Conservation (phyloP, 352 stramenopile genomes). For the Pythium apleroticum region DNA sequence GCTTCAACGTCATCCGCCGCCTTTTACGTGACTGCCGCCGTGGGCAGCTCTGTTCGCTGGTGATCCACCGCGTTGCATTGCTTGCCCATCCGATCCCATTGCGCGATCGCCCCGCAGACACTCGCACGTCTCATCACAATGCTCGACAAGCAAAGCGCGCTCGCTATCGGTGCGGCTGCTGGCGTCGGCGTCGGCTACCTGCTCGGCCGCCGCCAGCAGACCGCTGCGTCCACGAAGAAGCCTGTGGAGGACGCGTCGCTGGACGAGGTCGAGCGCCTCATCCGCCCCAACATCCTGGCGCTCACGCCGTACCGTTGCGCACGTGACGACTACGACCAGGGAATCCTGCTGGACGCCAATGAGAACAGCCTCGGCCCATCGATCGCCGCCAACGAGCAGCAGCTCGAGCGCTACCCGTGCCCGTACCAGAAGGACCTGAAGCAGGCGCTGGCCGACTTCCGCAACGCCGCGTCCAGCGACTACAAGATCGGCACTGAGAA, state of each 20-base stretch:
- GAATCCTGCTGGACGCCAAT: constrained; percentile 97
- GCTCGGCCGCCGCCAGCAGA: constrained; percentile 48
- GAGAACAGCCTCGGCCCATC: constrained; percentile 96
- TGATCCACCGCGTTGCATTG: constrained; percentile 13
- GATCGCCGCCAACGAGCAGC: constrained; percentile 68
- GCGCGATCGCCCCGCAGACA: constrained; percentile 1
- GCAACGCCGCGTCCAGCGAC: constrained; percentile 50
- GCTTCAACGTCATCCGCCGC: constrained; percentile 30
- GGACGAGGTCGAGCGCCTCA: constrained; percentile 86
- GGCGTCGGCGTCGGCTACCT: constrained; percentile 69
- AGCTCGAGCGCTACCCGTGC: constrained; percentile 95
- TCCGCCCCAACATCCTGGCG: constrained; percentile 96
- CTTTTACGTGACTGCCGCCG: constrained; percentile 8
- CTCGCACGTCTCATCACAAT: constrained; percentile 22
- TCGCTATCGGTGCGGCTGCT: constrained; percentile 61
- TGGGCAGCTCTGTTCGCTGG: background rate
- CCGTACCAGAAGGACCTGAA: constrained; percentile 95
- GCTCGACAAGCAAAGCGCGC: constrained; percentile 70
- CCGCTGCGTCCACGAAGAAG: background rate
- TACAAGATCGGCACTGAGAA: constrained; percentile 84
- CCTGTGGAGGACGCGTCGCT: constrained; percentile 8
- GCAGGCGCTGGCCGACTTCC: constrained; percentile 81
- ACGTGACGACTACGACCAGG: constrained; percentile 94
- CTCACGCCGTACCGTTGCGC: constrained; percentile 97
- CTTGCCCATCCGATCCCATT: no score